Evolutionary conservation across 148 eudicot genomes (phyloP), one percentile per base, ranked within the genome.

Genomic region (Persicaria maculosa): DNA sequence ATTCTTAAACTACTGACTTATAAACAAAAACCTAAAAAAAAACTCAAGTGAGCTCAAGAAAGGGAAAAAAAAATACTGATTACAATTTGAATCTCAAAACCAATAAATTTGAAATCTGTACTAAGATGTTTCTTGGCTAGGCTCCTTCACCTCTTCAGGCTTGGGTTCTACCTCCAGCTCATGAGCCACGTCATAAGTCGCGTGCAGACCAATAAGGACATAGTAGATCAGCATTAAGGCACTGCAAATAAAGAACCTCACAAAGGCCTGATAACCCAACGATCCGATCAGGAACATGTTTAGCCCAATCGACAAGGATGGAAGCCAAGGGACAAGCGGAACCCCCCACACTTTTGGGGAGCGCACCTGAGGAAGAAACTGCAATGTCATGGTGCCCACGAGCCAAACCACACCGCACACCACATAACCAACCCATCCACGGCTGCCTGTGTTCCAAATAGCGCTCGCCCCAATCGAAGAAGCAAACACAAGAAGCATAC

Each of bases 241-340:
- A 44, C 86, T 90, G 69, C 98, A 95, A 53, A 85, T 80, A 74
- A 95, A 80, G 80, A 95, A 95, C 84, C 98, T 80, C 74, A 81
- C 54, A 50, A 92, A 84, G 40, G 98, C 97, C 45, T 7, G 80
- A 75, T 79, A 74, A 14, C 98, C 97, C 79, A 95, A 78, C 2
- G 98, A 95, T 68, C 98, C 98, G 16, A 95, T 87, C 19, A 95
- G 80, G 75, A 95, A 95, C 7, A 92, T 11, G 44, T 95, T 95
- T 85, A 87, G 85, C 36, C 47, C 82, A 72, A 95, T 89, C 4
- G 98, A 95, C 61, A 95, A 52, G 0, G 88, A 83, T 0, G 98
- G 98, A 68, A 95, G 44, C 98, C 91, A 90, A 4, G 98, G 98
- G 48, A 95, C 98, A 40, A 95, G 84, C 0, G 98, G 98, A 72